Percentiles rank a stretch among this genome's conserved stretches.
These are phyloP conservation scores for Trichoderma afroharzianum DNA, from an alignment of 2,329 filamentous ascomycete genomes.

Conservation along the genomic window DNA sequence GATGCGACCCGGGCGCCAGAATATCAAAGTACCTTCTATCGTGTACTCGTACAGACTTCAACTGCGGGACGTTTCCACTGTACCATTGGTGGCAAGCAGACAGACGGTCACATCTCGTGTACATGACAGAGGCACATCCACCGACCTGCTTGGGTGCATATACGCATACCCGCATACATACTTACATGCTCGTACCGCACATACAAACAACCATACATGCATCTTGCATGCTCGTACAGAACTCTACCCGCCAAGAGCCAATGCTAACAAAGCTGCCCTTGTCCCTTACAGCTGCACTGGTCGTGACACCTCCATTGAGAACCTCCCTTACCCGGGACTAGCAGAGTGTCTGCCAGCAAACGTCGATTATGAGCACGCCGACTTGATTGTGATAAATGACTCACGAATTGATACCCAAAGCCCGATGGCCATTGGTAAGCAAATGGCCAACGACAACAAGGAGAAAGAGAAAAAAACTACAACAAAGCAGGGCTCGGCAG, in stretches of 20 bases:
- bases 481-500: not conserved
- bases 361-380: not conserved
- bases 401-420: constrained; percentile 15
- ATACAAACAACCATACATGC: constrained; percentile 10
- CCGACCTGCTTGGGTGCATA: not conserved
- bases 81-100: not conserved
- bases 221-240: constrained; percentile 11
- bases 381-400: not conserved
- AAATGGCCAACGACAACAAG: not conserved
- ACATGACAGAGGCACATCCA: not conserved
- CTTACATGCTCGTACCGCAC: not conserved
- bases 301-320: constrained; percentile 1
- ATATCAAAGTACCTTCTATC: not conserved
- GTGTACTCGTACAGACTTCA: not conserved
- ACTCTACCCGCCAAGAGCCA: constrained; percentile 3
- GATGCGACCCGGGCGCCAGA: not conserved
- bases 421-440: not conserved
- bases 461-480: not conserved
- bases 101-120: constrained; percentile 3
- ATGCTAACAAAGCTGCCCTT: not conserved
- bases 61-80: too few species aligned
- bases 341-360: not conserved
- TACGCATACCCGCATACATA: constrained; percentile 12
- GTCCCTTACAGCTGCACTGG: constrained; percentile 11
- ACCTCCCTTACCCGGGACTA: constrained; percentile 3